phyloP scores from a whole-genome alignment of 306 rosid species.

The Prunus salicina region DNA sequence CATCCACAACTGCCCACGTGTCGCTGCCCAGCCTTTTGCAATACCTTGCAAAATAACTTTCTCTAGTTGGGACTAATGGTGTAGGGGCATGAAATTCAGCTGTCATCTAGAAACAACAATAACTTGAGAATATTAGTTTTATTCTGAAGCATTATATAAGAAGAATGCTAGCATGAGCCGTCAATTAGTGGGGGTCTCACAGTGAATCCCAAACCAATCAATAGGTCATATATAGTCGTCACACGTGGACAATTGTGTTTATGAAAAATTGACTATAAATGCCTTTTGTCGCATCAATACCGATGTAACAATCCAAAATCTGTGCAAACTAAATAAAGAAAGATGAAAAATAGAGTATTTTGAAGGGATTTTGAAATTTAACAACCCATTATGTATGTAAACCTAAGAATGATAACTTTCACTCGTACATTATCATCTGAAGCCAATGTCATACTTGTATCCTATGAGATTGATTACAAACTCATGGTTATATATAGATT shows the following conservation, averaged over 20 bases:
- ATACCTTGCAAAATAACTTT: slow-evolving; percentile 52
- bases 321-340: neutral
- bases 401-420: too few relatives aligned
- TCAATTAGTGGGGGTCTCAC: neutral
- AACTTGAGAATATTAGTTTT: neutral
- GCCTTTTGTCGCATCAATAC: neutral
- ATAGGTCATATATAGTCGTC: too few relatives aligned
- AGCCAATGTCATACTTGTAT: too few relatives aligned
- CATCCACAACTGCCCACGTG: slow-evolving; percentile 59
- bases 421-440: too few relatives aligned
- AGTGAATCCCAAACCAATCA: neutral
- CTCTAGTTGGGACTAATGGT: slow-evolving; percentile 33
- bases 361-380: too few relatives aligned
- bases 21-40: slow-evolving; percentile 34
- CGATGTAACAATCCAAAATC: neutral
- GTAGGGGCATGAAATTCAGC: slow-evolving; percentile 49
- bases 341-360: neutral
- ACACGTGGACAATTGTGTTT: too few relatives aligned
- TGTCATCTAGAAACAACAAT: slow-evolving; percentile 30
- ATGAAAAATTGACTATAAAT: too few relatives aligned
- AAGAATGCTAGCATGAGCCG: neutral
- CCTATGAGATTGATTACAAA: too few relatives aligned
- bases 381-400: too few relatives aligned
- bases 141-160: neutral
- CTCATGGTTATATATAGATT: too few relatives aligned